Percentiles rank a stretch among this genome's conserved stretches.
Evolutionary conservation across 23 red algal genomes (phyloP).

Genomic region (Rhodosorus marinus): DNA sequence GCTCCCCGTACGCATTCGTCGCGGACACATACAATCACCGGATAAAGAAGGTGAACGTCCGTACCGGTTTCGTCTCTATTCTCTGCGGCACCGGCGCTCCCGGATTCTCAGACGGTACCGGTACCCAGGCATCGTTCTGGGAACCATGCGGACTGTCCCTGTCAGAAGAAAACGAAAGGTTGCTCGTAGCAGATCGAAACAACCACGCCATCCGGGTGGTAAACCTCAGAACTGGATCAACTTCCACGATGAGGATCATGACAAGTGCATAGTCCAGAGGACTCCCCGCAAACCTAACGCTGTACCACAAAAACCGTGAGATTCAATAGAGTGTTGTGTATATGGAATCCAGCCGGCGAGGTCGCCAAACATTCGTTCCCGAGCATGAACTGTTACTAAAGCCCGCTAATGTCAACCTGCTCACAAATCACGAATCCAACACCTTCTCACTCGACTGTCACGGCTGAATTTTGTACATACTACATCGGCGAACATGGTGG

Average conservation of each 20-base stretch:
- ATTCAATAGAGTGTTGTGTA: no score
- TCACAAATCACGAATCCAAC: no score
- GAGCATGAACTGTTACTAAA: no score
- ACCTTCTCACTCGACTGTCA: no score
- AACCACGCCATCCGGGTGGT: conserved; percentile 63
- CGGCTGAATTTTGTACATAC: no score
- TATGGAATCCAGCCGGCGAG: no score
- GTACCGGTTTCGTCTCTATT: not conserved
- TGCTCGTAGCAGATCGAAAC: conserved; percentile 77
- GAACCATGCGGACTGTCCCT: conserved; percentile 40
- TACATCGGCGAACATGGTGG: no score
- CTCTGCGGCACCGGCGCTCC: conserved; percentile 18
- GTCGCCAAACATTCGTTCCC: no score
- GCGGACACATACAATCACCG: conserved; percentile 92
- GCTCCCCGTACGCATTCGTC: conserved; percentile 22
- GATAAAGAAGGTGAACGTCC: conserved; percentile 35
- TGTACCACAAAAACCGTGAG: no score
- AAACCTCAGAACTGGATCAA: conserved; percentile 15
- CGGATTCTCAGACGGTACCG: conserved; percentile 21
- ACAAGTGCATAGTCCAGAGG: no score
- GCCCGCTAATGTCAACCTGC: no score
- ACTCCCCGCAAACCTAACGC: no score
- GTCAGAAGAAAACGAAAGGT: conserved; percentile 9
- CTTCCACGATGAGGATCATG: conserved; percentile 13
- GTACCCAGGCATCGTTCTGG: conserved; percentile 48